Percentiles rank a stretch among this genome's conserved stretches.
phyloP scores from a whole-genome alignment of 441 rosid species.

The Kokia cookei region DNA sequence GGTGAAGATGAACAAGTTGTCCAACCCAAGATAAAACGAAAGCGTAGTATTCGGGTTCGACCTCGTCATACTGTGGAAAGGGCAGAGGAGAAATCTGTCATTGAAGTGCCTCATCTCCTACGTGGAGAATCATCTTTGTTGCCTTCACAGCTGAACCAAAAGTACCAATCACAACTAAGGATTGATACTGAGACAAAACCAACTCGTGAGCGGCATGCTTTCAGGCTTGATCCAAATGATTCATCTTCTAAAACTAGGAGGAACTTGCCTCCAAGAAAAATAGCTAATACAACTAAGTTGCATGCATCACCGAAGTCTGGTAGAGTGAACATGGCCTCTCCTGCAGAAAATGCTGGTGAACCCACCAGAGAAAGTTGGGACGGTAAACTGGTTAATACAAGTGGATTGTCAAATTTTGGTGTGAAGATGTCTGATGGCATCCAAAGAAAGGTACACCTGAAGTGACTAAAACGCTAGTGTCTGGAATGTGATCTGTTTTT shows the following conservation, averaged over 20 bases:
- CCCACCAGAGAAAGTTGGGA: constrained; percentile 68
- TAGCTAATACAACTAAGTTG: constrained; percentile 62
- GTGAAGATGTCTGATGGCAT: constrained; percentile 71
- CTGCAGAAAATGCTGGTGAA: constrained; percentile 57
- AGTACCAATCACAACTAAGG: constrained; percentile 62
- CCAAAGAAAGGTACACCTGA: constrained; percentile 75
- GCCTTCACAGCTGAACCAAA: constrained; percentile 54
- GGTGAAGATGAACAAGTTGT: constrained; percentile 98
- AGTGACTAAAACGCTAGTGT: background rate
- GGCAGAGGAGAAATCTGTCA: constrained; percentile 48
- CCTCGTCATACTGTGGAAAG: constrained; percentile 79
- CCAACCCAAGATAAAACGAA: constrained; percentile 93
- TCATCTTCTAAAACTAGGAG: constrained; percentile 53
- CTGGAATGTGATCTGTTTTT: background rate
- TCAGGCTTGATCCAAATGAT: constrained; percentile 71
- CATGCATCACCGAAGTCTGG: constrained; percentile 67
- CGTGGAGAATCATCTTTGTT: constrained; percentile 45
- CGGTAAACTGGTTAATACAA: constrained; percentile 38
- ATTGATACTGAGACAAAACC: constrained; percentile 44
- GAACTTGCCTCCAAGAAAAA: constrained; percentile 63
- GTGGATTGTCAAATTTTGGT: constrained; percentile 50
- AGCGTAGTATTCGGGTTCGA: constrained; percentile 89
- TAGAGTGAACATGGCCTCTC: constrained; percentile 46
- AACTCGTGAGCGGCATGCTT: constrained; percentile 35
- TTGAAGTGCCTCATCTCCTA: constrained; percentile 42